Evolutionary conservation across 2,329 filamentous ascomycete genomes (phyloP), one percentile per base, ranked within the genome.

Genomic region (Penicillium capsulatum): DNA sequence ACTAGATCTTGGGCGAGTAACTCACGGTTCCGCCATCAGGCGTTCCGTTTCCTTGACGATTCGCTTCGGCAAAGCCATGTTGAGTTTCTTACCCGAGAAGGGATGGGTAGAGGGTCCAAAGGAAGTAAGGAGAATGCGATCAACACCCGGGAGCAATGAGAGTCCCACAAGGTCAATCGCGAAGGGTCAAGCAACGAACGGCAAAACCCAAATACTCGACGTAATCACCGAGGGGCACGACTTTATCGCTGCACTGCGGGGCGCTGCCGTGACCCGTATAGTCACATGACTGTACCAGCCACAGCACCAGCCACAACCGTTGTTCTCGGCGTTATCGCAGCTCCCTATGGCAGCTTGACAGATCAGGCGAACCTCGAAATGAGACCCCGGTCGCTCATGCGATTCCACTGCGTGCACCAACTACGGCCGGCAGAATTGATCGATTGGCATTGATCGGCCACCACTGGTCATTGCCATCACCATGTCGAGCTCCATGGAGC

Each of bases 31-130:
- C 49, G 87, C 86, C 80, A 94, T 90, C 55, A 98, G 79, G 61
- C 92, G 83, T 72, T 98, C 91, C 14, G 92, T 98, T 79, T 98
- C 94, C 72, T 98, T 98, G 62, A 97, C 79, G 61, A 98, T 98
- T 63, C 92, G 79, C 76, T 98, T 98, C 20, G 92, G 91, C 52
- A 98, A 75, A 49, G 88, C 82, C 86, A 68, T 68, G 44, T 53
- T 54, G 42, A 45, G 39, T 45, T 48, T 53, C 48, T 47, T 50
- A 50, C 31, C 48, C 46, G 33, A 15, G 36, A 39, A 19, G 26
- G 31, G 33, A 29, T 11, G n/a, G 8, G 14, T 6, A 4, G 29
- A 17, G 14, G 16, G 7, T 24, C 22, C 10, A 28, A 6, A n/a
- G 26, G 6, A 28, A 6, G 6, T 7, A 6, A 11, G 26, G 13